These are phyloP conservation scores for Coriaria nepalensis DNA, from an alignment of 306 rosid species.

Conservation along the genomic window DNA sequence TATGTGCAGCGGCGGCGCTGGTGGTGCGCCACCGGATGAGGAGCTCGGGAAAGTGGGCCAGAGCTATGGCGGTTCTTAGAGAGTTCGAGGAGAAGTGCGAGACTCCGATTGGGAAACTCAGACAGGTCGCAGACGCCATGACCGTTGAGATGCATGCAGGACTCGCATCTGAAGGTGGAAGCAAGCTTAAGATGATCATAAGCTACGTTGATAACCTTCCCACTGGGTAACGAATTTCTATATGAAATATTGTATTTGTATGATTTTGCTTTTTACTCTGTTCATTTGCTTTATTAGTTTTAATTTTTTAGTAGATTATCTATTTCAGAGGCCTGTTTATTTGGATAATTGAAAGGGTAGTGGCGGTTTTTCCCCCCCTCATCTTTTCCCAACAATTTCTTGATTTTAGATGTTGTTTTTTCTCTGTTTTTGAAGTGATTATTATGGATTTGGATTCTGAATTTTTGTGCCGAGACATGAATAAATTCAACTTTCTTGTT, in stretches of 20 bases:
- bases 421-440: too few relatives aligned
- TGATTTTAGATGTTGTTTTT: too few relatives aligned
- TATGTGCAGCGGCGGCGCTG: slow-evolving; percentile 34
- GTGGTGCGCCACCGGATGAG: slow-evolving; percentile 40
- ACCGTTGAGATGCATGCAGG: slow-evolving; percentile 89
- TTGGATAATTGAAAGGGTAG: too few relatives aligned
- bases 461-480: too few relatives aligned
- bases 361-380: background rate
- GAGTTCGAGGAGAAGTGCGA: slow-evolving; percentile 69
- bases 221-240: slow-evolving; percentile 38
- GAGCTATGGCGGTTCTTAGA: slow-evolving; percentile 35
- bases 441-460: too few relatives aligned
- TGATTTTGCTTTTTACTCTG: too few relatives aligned
- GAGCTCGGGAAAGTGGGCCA: slow-evolving; percentile 37
- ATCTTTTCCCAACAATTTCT: background rate
- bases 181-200: slow-evolving; percentile 86
- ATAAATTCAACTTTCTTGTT: too few relatives aligned
- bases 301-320: too few relatives aligned
- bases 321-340: too few relatives aligned
- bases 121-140: slow-evolving; percentile 72
- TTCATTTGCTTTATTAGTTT: too few relatives aligned
- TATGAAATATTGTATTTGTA: background rate
- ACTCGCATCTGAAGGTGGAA: slow-evolving; percentile 83
- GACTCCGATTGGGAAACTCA: slow-evolving; percentile 48
- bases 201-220: slow-evolving; percentile 80